These are phyloP conservation scores for Carex kokanica DNA, from an alignment of 176 grass and related monocot genomes.

Conservation along the genomic window DNA sequence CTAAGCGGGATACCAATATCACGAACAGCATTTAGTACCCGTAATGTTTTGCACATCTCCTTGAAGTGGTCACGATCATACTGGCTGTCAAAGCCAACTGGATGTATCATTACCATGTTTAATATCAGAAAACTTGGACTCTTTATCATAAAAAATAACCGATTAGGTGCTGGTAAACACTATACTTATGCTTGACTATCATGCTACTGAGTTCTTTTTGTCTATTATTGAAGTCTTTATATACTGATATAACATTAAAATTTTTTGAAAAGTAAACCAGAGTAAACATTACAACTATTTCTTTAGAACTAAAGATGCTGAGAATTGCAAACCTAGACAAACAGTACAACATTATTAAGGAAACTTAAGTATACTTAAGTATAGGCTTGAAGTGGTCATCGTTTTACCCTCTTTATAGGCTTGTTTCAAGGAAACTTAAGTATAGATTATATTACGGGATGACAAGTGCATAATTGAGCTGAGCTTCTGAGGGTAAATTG, in stretches of 20 bases:
- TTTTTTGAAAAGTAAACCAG: not conserved
- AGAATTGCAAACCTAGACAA: not conserved
- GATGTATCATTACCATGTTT: conserved; percentile 79
- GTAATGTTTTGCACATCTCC: conserved; percentile 93
- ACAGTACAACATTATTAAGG: not conserved
- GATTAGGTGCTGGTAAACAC: not conserved
- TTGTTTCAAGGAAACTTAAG: not conserved
- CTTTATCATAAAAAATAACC: conserved; percentile 16
- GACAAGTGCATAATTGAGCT: not conserved
- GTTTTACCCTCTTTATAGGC: not conserved
- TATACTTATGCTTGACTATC: conserved; percentile 2
- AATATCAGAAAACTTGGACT: conserved; percentile 62
- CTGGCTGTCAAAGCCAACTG: conserved; percentile 99
- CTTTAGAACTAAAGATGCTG: not conserved
- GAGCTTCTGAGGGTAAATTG: not conserved
- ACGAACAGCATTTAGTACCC: conserved; percentile 85
- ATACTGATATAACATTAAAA: not conserved
- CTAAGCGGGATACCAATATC: conserved; percentile 88
- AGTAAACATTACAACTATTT: not conserved
- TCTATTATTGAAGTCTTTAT: not conserved
- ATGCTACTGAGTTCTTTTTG: not conserved
- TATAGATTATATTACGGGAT: not conserved
- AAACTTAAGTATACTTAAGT: too few species aligned
- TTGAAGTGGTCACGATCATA: conserved; percentile 79
- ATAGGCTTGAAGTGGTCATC: too few species aligned